A percentile compares a stretch with the other conserved stretches of the same genome.
Conservation (phyloP, 495 filamentous ascomycete genomes). For the Penicillium canescens region DNA sequence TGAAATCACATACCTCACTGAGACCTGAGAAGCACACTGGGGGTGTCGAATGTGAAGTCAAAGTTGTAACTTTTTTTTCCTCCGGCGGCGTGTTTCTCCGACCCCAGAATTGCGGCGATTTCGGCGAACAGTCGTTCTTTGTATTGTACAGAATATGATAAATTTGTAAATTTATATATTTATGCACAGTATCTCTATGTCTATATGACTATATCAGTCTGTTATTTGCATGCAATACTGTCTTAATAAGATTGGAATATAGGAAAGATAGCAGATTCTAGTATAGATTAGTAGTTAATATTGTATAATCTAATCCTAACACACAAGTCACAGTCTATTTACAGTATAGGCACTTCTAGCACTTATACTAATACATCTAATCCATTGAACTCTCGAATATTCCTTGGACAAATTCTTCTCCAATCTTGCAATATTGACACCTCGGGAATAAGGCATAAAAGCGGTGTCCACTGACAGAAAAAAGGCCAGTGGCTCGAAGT, state of each 20-base stretch:
- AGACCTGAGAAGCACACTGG: constrained; percentile 31
- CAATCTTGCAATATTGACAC: background rate
- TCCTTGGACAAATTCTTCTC: background rate
- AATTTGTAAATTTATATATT: background rate
- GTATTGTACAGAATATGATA: no score
- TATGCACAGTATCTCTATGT: background rate
- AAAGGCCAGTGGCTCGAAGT: constrained; percentile 10
- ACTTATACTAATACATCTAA: no score
- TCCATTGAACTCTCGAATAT: no score
- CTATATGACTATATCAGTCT: background rate
- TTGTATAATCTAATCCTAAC: no score
- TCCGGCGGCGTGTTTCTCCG: constrained; percentile 31
- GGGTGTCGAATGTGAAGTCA: constrained; percentile 11
- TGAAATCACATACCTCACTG: constrained; percentile 31
- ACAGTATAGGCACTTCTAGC: no score
- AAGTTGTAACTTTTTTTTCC: constrained; percentile 29
- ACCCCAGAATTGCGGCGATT: constrained; percentile 8
- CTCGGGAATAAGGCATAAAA: background rate
- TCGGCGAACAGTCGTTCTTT: background rate
- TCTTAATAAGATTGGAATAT: no score
- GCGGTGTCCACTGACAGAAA: constrained; percentile 27
- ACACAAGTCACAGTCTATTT: no score
- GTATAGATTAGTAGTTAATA: no score
- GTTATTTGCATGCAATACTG: no score
- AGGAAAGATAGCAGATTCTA: no score